phyloP scores from a whole-genome alignment of 306 rosid species.

The Clitoria ternatea region DNA sequence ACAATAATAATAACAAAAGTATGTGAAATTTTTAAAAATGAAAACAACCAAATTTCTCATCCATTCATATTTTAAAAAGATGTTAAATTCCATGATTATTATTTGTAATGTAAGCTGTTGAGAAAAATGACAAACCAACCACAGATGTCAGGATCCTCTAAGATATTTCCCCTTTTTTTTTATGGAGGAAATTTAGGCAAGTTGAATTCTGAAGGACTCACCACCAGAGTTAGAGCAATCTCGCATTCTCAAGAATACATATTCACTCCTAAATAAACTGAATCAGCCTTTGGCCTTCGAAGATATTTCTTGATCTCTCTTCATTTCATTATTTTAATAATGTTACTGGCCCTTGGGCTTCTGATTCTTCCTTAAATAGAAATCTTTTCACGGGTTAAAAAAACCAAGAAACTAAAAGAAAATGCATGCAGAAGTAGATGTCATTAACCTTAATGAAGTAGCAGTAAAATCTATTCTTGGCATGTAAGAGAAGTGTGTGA shows the following conservation, averaged over 20 bases:
- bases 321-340: constrained; percentile 11
- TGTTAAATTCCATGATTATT: constrained; percentile 25
- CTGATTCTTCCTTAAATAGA: background rate
- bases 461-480: background rate
- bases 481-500: background rate
- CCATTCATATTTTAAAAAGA: constrained; percentile 31
- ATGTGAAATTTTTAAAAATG: background rate
- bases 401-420: background rate
- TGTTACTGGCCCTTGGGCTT: constrained; percentile 2
- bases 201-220: too few species aligned
- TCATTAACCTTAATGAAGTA: background rate
- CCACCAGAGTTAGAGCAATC: too few species aligned
- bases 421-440: constrained; percentile 8
- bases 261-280: too few species aligned
- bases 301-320: constrained; percentile 12
- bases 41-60: constrained; percentile 34
- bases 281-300: too few species aligned
- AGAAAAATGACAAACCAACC: constrained; percentile 38
- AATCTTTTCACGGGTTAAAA: background rate
- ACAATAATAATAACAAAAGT: background rate
- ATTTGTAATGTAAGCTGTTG: constrained; percentile 21
- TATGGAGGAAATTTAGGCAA: too few species aligned
- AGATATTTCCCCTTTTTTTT: constrained; percentile 16
- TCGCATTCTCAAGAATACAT: too few species aligned
- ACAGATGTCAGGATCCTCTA: constrained; percentile 29